A percentile compares a stretch with the other conserved stretches of the same genome.
Conservation (phyloP, 768 basidiomycete genomes). For the Panaeolus papilionaceus region DNA sequence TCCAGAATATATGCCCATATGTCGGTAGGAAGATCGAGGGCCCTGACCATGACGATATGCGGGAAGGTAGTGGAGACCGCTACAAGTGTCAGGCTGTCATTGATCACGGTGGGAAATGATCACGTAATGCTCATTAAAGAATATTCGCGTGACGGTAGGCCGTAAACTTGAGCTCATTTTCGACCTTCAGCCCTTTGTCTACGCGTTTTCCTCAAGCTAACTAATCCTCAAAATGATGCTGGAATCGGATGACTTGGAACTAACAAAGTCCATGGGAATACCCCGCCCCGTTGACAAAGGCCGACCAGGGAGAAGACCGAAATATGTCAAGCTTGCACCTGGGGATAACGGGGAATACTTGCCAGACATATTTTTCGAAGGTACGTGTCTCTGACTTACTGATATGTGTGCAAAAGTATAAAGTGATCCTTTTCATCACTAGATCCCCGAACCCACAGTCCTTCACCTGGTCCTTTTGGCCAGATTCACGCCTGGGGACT, state of each 20-base stretch:
- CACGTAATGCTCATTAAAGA: background rate
- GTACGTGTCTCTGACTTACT: constrained; percentile 19
- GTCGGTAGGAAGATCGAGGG: background rate
- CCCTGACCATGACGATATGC: background rate
- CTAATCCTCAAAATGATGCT: background rate
- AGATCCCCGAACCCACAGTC: constrained; percentile 31
- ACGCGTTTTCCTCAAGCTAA: too few species aligned
- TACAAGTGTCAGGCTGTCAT: background rate
- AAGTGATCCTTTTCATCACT: background rate
- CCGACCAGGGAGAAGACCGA: constrained; percentile 23
- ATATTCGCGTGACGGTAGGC: too few species aligned
- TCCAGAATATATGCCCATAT: background rate
- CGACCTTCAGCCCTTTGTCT: background rate
- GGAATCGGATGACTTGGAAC: background rate
- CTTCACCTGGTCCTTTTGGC: constrained; percentile 32
- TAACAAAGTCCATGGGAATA: background rate
- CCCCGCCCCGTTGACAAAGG: background rate
- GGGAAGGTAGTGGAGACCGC: background rate
- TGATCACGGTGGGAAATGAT: background rate
- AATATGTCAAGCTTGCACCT: constrained; percentile 32
- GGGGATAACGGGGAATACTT: constrained; percentile 34
- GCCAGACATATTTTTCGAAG: constrained; percentile 33
- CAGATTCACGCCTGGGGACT: constrained; percentile 38
- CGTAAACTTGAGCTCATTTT: background rate
- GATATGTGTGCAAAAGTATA: too few species aligned